A percentile compares a stretch with the other conserved stretches of the same genome.
Conservation (phyloP, 768 basidiomycete species). For the Xerocomellus chrysenteron region DNA sequence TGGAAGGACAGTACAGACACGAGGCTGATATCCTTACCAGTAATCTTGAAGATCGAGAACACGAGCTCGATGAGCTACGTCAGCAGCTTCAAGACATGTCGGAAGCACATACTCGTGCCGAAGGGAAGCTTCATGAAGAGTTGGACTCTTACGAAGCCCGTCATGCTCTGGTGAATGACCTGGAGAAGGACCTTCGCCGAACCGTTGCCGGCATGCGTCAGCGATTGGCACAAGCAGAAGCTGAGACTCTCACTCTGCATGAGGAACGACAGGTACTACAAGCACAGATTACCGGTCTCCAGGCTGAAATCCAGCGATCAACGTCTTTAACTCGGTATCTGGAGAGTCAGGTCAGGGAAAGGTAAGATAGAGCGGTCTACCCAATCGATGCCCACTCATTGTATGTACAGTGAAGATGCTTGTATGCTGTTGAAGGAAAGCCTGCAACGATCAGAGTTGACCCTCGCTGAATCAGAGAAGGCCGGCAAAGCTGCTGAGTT, state of each 20-base stretch:
- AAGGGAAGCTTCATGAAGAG: conserved; percentile 27
- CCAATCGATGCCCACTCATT: conserved; percentile 1
- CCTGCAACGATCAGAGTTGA: conserved; percentile 41
- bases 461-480: conserved; percentile 55
- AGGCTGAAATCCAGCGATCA: conserved; percentile 64
- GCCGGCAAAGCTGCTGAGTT: conserved; percentile 61
- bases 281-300: conserved; percentile 54
- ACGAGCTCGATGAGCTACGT: conserved; percentile 34
- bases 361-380: conserved; percentile 38
- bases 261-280: conserved; percentile 55
- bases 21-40: conserved; percentile 38
- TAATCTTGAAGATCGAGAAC: conserved; percentile 38
- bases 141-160: conserved; percentile 27
- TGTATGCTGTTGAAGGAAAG: conserved; percentile 39
- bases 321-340: conserved; percentile 60
- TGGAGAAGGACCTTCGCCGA: conserved; percentile 35
- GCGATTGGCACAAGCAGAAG: conserved; percentile 43
- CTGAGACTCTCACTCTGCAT: conserved; percentile 37
- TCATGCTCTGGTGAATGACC: conserved; percentile 33
- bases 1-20: conserved; percentile 35
- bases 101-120: conserved; percentile 33
- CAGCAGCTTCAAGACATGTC: conserved; percentile 40
- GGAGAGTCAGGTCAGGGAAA: conserved; percentile 63
- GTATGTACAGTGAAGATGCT: conserved; percentile 45
- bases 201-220: conserved; percentile 37